A percentile compares a stretch with the other conserved stretches of the same genome.
These are phyloP conservation scores for Trichoderma orchidacearum DNA, from an alignment of 495 filamentous ascomycete species.

Conservation along the genomic window DNA sequence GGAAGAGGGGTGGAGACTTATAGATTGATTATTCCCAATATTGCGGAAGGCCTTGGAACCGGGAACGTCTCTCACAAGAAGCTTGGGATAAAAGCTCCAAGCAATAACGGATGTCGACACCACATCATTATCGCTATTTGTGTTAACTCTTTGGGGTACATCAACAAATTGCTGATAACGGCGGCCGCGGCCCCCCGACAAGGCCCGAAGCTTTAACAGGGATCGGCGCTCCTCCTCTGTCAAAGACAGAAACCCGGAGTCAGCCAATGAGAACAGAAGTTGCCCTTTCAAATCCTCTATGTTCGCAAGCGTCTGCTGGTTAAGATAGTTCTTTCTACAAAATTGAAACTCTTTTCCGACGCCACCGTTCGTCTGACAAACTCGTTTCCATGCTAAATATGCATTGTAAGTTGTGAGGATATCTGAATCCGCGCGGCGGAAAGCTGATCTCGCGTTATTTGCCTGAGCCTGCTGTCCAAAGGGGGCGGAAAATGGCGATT, in stretches of 20 bases:
- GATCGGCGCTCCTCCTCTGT: slow-evolving; percentile 50
- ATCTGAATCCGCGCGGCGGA: slow-evolving; percentile 81
- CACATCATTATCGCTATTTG: slow-evolving; percentile 62
- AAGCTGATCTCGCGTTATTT: slow-evolving; percentile 58
- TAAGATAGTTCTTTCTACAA: slow-evolving; percentile 86
- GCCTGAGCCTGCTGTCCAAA: slow-evolving; percentile 73
- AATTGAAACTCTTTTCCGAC: slow-evolving; percentile 65
- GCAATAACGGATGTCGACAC: slow-evolving; percentile 70
- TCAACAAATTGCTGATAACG: slow-evolving; percentile 65
- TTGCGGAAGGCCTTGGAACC: slow-evolving; percentile 79
- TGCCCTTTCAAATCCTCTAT: slow-evolving; percentile 95
- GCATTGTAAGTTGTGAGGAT: slow-evolving; percentile 87
- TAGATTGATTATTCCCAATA: slow-evolving; percentile 75
- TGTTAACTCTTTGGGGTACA: slow-evolving; percentile 57
- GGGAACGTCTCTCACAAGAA: slow-evolving; percentile 54
- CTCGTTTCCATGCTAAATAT: slow-evolving; percentile 73
- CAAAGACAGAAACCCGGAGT: slow-evolving; percentile 67
- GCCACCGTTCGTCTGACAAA: slow-evolving; percentile 45
- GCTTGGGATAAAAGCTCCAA: slow-evolving; percentile 90
- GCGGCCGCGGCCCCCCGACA: slow-evolving; percentile 21
- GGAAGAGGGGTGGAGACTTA: slow-evolving; percentile 70
- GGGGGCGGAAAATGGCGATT: slow-evolving; percentile 80
- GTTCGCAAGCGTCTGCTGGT: slow-evolving; percentile 63
- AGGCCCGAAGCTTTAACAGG: slow-evolving; percentile 42
- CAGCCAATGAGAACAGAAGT: slow-evolving; percentile 64